phyloP scores from a whole-genome alignment of 768 basidiomycete species.

The Suillus sp. region DNA sequence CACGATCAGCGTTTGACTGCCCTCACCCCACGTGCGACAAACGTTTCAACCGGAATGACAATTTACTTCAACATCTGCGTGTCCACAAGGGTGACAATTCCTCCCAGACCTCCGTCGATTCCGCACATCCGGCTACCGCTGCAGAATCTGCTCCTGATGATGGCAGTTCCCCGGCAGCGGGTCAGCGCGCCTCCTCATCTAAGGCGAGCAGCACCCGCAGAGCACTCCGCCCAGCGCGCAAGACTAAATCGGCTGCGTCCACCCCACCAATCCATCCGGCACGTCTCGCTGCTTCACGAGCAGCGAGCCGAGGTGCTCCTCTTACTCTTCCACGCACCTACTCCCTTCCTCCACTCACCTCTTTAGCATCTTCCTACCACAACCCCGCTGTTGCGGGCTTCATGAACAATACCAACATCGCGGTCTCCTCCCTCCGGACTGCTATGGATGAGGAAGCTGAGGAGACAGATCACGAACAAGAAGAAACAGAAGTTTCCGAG shows the following conservation, averaged over 20 bases:
- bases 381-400: conserved; percentile 29
- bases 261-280: conserved; percentile 37
- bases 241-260: conserved; percentile 38
- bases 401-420: conserved; percentile 38
- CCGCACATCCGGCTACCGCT: conserved; percentile 24
- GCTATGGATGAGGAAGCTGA: conserved; percentile 28
- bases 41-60: conserved; percentile 78
- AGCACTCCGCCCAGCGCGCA: conserved; percentile 35
- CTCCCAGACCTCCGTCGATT: conserved; percentile 37
- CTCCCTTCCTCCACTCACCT: conserved; percentile 35
- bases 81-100: conserved; percentile 55
- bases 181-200: conserved; percentile 30
- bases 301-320: conserved; percentile 32
- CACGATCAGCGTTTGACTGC: conserved; percentile 68
- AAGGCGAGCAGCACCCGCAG: conserved; percentile 24
- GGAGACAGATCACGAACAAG: conserved; percentile 36
- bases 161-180: conserved; percentile 1
- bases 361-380: conserved; percentile 31
- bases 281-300: conserved; percentile 36
- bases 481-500: conserved; percentile 36
- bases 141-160: conserved; percentile 29
- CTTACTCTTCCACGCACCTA: conserved; percentile 36
- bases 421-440: conserved; percentile 37
- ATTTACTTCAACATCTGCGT: conserved; percentile 76
- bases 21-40: conserved; percentile 67